These are phyloP conservation scores for Jamesozyma hellenica DNA, from an alignment of 805 yeast species.

Conservation along the genomic window DNA sequence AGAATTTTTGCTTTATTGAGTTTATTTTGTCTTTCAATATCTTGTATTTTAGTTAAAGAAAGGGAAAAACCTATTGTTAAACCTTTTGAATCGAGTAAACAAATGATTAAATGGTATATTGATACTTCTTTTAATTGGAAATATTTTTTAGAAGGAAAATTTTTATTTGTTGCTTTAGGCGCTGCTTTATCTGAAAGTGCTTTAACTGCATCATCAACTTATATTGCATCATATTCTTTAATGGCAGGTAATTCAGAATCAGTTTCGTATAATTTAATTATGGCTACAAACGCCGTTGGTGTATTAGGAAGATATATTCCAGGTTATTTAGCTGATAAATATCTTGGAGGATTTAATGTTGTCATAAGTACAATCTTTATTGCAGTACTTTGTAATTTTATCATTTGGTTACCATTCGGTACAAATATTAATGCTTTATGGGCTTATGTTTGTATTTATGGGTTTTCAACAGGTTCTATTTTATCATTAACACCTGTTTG, in stretches of 20 bases:
- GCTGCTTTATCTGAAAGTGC: constrained; percentile 40
- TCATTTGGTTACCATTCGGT: constrained; percentile 38
- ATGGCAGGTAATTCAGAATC: constrained; percentile 37
- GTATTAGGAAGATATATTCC: constrained; percentile 38
- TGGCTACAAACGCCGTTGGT: constrained; percentile 39
- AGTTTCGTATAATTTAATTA: constrained; percentile 38
- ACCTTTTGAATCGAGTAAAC: constrained; percentile 33
- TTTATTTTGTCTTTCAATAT: constrained; percentile 30
- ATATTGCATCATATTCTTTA: constrained; percentile 43
- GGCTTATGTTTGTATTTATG: constrained; percentile 42
- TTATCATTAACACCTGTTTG: constrained; percentile 51
- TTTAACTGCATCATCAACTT: constrained; percentile 39
- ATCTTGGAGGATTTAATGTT: constrained; percentile 44
- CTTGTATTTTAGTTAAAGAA: constrained; percentile 34
- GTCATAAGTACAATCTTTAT: constrained; percentile 31
- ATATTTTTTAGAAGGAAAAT: constrained; percentile 36
- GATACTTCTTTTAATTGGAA: constrained; percentile 25
- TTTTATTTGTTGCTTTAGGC: constrained; percentile 34
- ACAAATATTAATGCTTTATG: constrained; percentile 29
- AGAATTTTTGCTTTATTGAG: constrained; percentile 43
- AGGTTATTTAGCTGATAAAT: constrained; percentile 36
- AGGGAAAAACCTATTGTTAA: constrained; percentile 25
- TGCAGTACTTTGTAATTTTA: constrained; percentile 30
- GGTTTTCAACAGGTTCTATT: constrained; percentile 47
- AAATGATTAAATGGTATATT: constrained; percentile 22